Conservation (phyloP, 768 basidiomycete genomes). For the Terana coerulea region DNA sequence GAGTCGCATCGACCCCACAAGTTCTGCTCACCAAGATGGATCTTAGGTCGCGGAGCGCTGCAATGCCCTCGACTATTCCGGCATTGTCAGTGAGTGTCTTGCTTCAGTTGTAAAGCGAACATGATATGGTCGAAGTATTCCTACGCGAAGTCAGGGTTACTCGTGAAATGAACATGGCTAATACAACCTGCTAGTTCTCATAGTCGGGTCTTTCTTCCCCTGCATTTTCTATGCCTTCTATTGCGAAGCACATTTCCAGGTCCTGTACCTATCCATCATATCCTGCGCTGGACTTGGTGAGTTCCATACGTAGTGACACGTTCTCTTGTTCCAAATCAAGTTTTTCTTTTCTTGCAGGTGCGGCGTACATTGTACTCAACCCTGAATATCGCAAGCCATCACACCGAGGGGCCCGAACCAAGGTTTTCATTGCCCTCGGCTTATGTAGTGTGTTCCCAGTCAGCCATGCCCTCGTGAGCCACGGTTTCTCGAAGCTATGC, state of each 20-base stretch:
- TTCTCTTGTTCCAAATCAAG: slow-evolving; percentile 6
- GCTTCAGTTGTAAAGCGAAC: not conserved
- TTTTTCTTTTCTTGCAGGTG: slow-evolving; percentile 42
- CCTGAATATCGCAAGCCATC: slow-evolving; percentile 75
- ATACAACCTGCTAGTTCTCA: slow-evolving; percentile 54
- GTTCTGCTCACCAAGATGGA: not conserved
- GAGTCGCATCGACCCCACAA: not conserved
- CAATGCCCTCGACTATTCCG: slow-evolving; percentile 72
- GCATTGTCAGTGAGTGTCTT: slow-evolving; percentile 57
- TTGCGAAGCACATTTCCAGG: slow-evolving; percentile 52
- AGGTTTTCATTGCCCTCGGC: slow-evolving; percentile 77
- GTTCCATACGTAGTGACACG: slow-evolving; percentile 26
- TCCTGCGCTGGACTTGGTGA: slow-evolving; percentile 54
- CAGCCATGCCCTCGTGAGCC: slow-evolving; percentile 53
- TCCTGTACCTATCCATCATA: slow-evolving; percentile 53
- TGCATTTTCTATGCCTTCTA: slow-evolving; percentile 77
- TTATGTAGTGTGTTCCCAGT: slow-evolving; percentile 67
- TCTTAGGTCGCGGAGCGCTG: slow-evolving; percentile 54
- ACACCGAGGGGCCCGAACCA: slow-evolving; percentile 72
- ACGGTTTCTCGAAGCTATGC: slow-evolving; percentile 53
- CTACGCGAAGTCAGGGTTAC: too few relatives aligned
- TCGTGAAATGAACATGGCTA: too few relatives aligned
- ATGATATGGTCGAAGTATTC: too few relatives aligned
- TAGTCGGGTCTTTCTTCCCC: slow-evolving; percentile 76
- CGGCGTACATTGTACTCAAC: slow-evolving; percentile 72